phyloP scores from a whole-genome alignment of 2,329 filamentous ascomycete genomes.

The Fusarium pilosicola region DNA sequence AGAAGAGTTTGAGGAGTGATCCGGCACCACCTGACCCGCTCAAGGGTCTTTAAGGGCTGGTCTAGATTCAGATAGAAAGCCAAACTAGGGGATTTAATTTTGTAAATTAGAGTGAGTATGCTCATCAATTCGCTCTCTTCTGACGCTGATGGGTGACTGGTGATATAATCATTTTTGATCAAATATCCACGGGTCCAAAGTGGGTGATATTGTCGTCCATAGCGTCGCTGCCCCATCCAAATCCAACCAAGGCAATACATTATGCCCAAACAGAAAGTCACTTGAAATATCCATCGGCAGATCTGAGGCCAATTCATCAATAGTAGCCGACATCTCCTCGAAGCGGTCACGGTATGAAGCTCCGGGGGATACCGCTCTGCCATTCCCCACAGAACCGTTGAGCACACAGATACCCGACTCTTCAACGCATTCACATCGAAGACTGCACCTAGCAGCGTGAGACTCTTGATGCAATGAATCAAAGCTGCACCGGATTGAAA shows the following conservation, averaged over 20 bases:
- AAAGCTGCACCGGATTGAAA: constrained; percentile 38
- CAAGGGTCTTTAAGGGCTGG: constrained; percentile 27
- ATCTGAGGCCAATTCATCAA: background rate
- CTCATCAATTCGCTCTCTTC: fast-evolving
- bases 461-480: constrained; percentile 31
- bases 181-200: constrained; percentile 14
- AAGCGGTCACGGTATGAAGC: constrained; percentile 41
- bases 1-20: constrained; percentile 44
- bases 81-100: fast-evolving
- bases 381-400: constrained; percentile 44
- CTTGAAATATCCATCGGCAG: background rate
- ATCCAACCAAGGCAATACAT: background rate
- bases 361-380: constrained; percentile 43
- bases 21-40: constrained; percentile 48
- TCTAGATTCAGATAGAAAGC: background rate
- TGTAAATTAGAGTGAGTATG: background rate
- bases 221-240: background rate
- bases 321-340: constrained; percentile 27
- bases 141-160: background rate
- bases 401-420: constrained; percentile 32
- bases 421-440: constrained; percentile 9
- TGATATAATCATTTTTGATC: background rate
- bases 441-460: background rate
- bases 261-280: background rate
- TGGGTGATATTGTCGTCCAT: constrained; percentile 1